Percentiles rank a stretch among this genome's conserved stretches.
Evolutionary conservation across 75 land plant species (phyloP).

Genomic region (Picea glauca): DNA sequence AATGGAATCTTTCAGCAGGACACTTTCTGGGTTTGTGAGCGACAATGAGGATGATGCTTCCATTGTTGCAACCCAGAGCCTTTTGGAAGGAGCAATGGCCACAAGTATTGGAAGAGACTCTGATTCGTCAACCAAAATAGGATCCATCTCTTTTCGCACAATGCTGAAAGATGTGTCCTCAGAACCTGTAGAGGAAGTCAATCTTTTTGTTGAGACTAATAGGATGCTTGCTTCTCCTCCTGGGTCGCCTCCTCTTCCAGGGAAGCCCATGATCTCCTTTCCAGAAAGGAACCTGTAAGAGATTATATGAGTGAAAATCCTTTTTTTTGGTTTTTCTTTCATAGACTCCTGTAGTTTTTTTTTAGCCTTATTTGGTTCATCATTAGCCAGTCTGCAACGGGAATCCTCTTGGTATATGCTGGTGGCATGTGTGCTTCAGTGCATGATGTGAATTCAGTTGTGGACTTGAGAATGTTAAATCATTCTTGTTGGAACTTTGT

Average conservation of each 20-base stretch:
- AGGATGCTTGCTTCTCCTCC: conserved; percentile 24
- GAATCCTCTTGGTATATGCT: conserved; percentile 2
- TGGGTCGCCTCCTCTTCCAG: conserved; percentile 35
- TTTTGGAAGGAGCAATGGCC: conserved; percentile 17
- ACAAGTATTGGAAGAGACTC: conserved; percentile 33
- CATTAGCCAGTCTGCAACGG: conserved; percentile 11
- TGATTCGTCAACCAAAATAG: conserved; percentile 41
- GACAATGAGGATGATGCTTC: conserved; percentile 44
- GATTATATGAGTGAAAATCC: conserved; percentile 3
- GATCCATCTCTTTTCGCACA: conserved; percentile 56
- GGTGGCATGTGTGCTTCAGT: not conserved
- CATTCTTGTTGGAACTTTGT: conserved; percentile 1
- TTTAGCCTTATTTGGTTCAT: not conserved
- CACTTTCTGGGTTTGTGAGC: conserved; percentile 7
- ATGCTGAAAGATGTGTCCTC: conserved; percentile 30
- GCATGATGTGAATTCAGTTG: conserved; percentile 10
- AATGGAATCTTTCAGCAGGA: conserved; percentile 28
- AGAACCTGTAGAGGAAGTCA: conserved; percentile 31
- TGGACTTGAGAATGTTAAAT: conserved; percentile 7
- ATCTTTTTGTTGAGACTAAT: conserved; percentile 31
- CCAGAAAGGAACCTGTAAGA: conserved; percentile 6
- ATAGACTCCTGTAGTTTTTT: not conserved
- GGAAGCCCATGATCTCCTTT: conserved; percentile 30
- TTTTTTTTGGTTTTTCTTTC: not conserved
- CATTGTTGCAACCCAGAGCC: conserved; percentile 43